These are phyloP conservation scores for Cerioporus squamosus DNA, from an alignment of 1,284 basidiomycete species.

Conservation along the genomic window DNA sequence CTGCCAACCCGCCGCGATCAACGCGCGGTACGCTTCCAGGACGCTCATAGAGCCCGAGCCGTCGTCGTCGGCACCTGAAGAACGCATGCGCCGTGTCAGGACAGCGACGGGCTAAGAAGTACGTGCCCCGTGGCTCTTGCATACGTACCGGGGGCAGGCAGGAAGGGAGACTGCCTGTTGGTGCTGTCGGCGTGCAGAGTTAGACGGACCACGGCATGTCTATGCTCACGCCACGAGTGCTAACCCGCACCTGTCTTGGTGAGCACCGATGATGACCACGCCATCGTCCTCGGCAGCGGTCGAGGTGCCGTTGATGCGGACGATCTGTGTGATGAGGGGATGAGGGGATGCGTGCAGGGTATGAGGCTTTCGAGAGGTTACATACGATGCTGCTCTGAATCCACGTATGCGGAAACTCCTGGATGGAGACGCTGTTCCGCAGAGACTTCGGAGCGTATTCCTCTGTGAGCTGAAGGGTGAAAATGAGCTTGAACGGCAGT, in stretches of 20 bases:
- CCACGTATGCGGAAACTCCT: slow-evolving; percentile 90
- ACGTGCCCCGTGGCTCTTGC: not conserved
- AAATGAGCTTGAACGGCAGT: not conserved
- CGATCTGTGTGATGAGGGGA: slow-evolving; percentile 61
- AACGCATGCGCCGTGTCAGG: slow-evolving; percentile 1
- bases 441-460: slow-evolving; percentile 62
- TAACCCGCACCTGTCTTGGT: slow-evolving; percentile 78
- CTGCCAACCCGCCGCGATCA: slow-evolving; percentile 79
- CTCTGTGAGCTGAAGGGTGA: slow-evolving; percentile 60
- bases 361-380: slow-evolving; percentile 1
- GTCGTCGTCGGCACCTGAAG: slow-evolving; percentile 87
- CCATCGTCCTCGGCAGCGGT: slow-evolving; percentile 58
- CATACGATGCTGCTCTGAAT: slow-evolving; percentile 88
- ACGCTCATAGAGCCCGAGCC: slow-evolving; percentile 93
- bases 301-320: slow-evolving; percentile 73
- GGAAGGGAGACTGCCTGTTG: slow-evolving; percentile 82
- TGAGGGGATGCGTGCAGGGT: too few species aligned
- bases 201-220: too few species aligned
- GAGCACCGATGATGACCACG: slow-evolving; percentile 77
- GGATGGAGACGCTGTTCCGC: slow-evolving; percentile 62
- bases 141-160: slow-evolving; percentile 83
- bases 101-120: not conserved
- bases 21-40: slow-evolving; percentile 85
- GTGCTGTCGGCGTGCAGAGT: slow-evolving; percentile 50
- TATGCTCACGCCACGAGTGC: not conserved